A percentile compares a stretch with the other conserved stretches of the same genome.
These are phyloP conservation scores for Bullera alba DNA, from an alignment of 768 basidiomycete species.

Conservation along the genomic window DNA sequence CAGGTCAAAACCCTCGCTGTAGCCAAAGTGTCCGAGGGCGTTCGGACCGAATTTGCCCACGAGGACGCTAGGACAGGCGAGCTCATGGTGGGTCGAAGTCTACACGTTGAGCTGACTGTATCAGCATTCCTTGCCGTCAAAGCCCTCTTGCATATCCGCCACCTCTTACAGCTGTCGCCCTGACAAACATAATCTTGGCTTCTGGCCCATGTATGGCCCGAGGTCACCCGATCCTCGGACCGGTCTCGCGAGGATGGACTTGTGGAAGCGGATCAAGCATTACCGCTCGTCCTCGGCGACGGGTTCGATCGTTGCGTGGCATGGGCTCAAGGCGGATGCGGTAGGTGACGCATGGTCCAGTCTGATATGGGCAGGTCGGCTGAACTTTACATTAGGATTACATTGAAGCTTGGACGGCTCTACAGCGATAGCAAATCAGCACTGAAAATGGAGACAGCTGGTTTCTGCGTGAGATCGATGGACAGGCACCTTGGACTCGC, in stretches of 20 bases:
- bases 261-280: constrained; percentile 9
- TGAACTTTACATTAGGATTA: no score
- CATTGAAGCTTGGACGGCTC: no score
- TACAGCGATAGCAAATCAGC: no score
- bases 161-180: neutral
- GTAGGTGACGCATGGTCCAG: no score
- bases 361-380: no score
- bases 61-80: constrained; percentile 27
- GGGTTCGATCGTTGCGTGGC: constrained; percentile 18
- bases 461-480: no score
- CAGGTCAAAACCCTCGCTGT: constrained; percentile 25
- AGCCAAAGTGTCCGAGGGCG: constrained; percentile 10
- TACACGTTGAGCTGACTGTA: no score
- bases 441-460: no score
- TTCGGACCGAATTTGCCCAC: constrained; percentile 7
- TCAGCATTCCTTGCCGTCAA: neutral
- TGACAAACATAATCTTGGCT: no score
- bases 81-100: constrained; percentile 23
- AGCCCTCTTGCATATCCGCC: constrained; percentile 3
- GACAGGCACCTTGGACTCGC: no score
- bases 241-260: constrained; percentile 20
- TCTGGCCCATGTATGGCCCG: no score
- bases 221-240: constrained; percentile 20
- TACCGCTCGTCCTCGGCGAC: constrained; percentile 14
- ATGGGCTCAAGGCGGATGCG: constrained; percentile 22